A percentile compares a stretch with the other conserved stretches of the same genome.
These are phyloP conservation scores for Mycena indigotica DNA, from an alignment of 768 basidiomycete genomes.

Conservation along the genomic window DNA sequence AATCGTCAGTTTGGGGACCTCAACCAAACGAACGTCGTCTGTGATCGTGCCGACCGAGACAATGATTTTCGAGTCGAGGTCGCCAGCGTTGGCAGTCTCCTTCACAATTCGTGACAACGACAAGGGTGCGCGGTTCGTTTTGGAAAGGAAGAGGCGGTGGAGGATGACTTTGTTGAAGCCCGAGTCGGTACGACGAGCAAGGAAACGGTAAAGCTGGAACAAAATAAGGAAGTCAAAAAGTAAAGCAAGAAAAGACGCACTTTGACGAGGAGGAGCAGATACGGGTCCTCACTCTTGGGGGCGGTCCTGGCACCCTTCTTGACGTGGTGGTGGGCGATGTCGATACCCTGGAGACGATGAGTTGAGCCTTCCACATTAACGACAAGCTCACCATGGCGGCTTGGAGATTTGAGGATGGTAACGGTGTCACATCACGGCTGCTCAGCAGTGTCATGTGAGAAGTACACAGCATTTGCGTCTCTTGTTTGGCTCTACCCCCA, in stretches of 20 bases:
- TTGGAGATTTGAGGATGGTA: constrained; percentile 48
- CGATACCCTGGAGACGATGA: constrained; percentile 74
- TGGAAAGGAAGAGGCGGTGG: constrained; percentile 94
- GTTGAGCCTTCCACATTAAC: constrained; percentile 25
- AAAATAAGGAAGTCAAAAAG: constrained; percentile 9
- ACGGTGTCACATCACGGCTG: too few relatives aligned
- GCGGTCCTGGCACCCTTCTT: constrained; percentile 94
- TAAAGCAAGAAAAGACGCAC: constrained; percentile 40
- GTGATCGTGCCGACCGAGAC: constrained; percentile 92
- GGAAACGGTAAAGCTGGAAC: constrained; percentile 92
- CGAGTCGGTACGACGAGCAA: constrained; percentile 95
- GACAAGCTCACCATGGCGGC: constrained; percentile 73
- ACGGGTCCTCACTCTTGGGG: constrained; percentile 99
- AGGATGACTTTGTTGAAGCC: constrained; percentile 98
- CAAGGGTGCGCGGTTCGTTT: constrained; percentile 94
- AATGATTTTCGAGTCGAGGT: constrained; percentile 79
- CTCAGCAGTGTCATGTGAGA: too few relatives aligned
- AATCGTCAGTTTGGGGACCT: constrained; percentile 87
- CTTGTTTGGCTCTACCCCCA: constrained; percentile 9
- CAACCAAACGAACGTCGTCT: constrained; percentile 87
- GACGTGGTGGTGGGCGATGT: constrained; percentile 96
- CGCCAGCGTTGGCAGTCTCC: constrained; percentile 69
- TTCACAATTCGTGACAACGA: constrained; percentile 91
- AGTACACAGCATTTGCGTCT: too few relatives aligned
- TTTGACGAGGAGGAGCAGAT: constrained; percentile 97